Evolutionary conservation across 2,329 filamentous ascomycete species (phyloP).

Genomic region (Aspergillus tamarii): DNA sequence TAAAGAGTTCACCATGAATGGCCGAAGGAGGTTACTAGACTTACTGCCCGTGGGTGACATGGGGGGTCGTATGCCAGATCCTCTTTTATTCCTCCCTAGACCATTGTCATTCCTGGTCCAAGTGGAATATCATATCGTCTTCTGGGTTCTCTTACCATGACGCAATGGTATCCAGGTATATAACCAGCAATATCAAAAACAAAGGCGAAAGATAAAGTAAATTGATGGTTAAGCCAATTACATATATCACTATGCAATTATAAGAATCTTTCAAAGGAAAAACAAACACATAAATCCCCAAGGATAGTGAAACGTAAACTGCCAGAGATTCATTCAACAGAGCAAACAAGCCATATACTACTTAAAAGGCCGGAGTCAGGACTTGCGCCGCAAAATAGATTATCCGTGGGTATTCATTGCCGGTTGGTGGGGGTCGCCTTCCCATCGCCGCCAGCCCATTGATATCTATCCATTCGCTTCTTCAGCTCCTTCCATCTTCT

Average conservation of each 20-base stretch:
- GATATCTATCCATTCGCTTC: conserved; percentile 14
- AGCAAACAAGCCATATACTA: conserved; percentile 7
- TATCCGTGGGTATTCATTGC: conserved; percentile 38
- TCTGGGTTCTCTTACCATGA: conserved; percentile 31
- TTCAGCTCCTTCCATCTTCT: conserved; percentile 17
- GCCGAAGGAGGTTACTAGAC: conserved; percentile 35
- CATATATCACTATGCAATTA: background rate
- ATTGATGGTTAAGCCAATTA: background rate
- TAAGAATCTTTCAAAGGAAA: background rate
- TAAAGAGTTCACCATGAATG: background rate
- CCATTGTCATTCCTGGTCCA: conserved; percentile 12
- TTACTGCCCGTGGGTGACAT: conserved; percentile 81
- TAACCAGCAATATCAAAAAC: background rate
- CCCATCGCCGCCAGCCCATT: conserved; percentile 19
- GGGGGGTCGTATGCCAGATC: conserved; percentile 76
- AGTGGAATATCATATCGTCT: background rate
- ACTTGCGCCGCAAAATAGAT: conserved; percentile 42
- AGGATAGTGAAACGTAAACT: background rate
- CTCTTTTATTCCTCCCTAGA: conserved; percentile 59
- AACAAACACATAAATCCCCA: background rate
- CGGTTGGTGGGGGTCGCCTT: conserved; percentile 32
- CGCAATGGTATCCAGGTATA: conserved; percentile 18
- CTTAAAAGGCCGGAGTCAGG: background rate
- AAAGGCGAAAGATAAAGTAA: background rate
- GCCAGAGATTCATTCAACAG: background rate